Evolutionary conservation across 257 asterid species (phyloP).

Genomic region (Primulina huaijiensis): DNA sequence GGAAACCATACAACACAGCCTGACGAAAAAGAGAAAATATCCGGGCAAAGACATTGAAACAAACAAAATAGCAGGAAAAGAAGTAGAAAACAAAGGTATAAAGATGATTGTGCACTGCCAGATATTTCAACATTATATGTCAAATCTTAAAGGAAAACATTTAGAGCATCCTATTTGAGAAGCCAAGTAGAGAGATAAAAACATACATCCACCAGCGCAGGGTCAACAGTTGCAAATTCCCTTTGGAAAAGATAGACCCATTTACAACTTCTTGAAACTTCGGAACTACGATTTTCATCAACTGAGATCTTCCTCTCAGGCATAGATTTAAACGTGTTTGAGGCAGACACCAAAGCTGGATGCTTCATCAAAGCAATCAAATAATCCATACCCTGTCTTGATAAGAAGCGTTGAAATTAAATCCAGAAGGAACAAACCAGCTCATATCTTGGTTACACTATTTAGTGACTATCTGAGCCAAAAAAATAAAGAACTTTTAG

Average conservation of each 20-base stretch:
- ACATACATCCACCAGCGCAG: conserved; percentile 71
- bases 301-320: conserved; percentile 56
- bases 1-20: not conserved
- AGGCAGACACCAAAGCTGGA: conserved; percentile 62
- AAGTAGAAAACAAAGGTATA: not conserved
- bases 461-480: not conserved
- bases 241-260: conserved; percentile 79
- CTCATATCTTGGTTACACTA: conserved; percentile 6
- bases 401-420: conserved; percentile 17
- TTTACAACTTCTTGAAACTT: conserved; percentile 35
- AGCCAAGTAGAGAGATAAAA: conserved; percentile 18
- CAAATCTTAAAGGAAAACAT: not conserved
- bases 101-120: not conserved
- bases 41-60: not conserved
- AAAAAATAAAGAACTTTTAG: conserved; percentile 4
- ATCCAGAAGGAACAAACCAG: conserved; percentile 10
- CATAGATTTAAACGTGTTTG: conserved; percentile 48
- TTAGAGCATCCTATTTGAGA: conserved; percentile 3
- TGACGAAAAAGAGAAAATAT: too few species aligned
- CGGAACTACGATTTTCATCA: conserved; percentile 36
- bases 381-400: conserved; percentile 50
- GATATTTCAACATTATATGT: not conserved
- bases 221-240: conserved; percentile 90
- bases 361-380: conserved; percentile 67
- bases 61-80: not conserved